phyloP scores from a whole-genome alignment of 805 yeast species.

The Pichia pseudocactophila region DNA sequence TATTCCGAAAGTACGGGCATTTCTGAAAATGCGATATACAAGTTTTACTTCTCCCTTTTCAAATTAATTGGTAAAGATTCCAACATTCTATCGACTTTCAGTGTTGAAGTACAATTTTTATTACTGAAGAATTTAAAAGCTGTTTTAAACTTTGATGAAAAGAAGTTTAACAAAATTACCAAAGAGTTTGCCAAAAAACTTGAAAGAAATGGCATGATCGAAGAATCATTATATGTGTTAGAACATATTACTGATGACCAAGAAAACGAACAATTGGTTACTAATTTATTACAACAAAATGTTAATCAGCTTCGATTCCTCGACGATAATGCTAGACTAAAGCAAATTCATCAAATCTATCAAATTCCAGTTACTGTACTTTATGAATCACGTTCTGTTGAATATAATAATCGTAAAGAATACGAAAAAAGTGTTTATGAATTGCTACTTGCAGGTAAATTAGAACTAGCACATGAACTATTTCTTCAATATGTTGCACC shows the following conservation, averaged over 20 bases:
- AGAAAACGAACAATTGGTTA: constrained; percentile 34
- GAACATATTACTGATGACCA: constrained; percentile 46
- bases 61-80: constrained; percentile 3
- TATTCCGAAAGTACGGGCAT: constrained; percentile 7
- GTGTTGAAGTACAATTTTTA: constrained; percentile 19
- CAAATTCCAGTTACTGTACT: constrained; percentile 41
- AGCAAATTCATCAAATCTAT: constrained; percentile 31
- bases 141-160: constrained; percentile 10
- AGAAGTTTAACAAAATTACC: constrained; percentile 15
- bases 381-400: constrained; percentile 52
- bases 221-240: constrained; percentile 55
- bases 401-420: constrained; percentile 40
- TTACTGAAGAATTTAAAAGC: constrained; percentile 20
- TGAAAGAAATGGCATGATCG: constrained; percentile 37
- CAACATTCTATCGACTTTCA: constrained; percentile 7
- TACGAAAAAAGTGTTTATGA: constrained; percentile 52
- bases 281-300: constrained; percentile 28
- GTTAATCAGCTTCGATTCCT: constrained; percentile 26
- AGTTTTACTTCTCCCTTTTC: constrained; percentile 7
- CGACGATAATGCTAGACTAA: constrained; percentile 23
- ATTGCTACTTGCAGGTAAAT: constrained; percentile 50
- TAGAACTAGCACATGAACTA: constrained; percentile 55
- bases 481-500: constrained; percentile 65
- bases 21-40: constrained; percentile 6
- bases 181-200: constrained; percentile 43